A percentile compares a stretch with the other conserved stretches of the same genome.
phyloP scores from a whole-genome alignment of 116 monocot genomes.

The Trichopus zeylanicus region DNA sequence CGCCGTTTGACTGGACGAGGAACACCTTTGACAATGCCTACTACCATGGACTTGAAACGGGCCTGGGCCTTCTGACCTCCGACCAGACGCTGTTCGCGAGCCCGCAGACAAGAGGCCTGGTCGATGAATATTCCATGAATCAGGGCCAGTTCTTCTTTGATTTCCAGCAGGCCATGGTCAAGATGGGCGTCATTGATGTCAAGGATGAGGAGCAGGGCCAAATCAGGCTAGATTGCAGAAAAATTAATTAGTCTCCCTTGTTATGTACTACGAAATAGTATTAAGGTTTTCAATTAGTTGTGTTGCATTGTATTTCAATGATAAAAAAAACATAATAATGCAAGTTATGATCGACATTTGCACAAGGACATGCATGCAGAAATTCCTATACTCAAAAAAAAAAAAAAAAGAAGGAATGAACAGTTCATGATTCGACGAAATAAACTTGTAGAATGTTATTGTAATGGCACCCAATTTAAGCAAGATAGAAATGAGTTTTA shows the following conservation, averaged over 20 bases:
- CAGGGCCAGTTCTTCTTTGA: conserved; percentile 57
- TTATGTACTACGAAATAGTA: too few species aligned
- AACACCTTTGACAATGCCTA: conserved; percentile 57
- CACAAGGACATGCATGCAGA: too few species aligned
- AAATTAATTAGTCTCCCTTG: conserved; percentile 50
- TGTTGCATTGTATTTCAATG: too few species aligned
- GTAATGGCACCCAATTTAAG: too few species aligned
- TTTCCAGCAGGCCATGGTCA: conserved; percentile 64
- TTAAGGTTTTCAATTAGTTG: too few species aligned
- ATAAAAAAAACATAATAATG: too few species aligned
- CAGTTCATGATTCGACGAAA: too few species aligned
- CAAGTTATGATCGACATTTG: too few species aligned
- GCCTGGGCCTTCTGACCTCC: conserved; percentile 45
- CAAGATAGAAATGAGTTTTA: too few species aligned
- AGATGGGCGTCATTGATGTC: conserved; percentile 67
- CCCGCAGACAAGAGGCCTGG: conserved; percentile 31
- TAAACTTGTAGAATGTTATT: too few species aligned
- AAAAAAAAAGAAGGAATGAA: too few species aligned
- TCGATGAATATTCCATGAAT: conserved; percentile 48
- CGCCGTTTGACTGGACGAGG: conserved; percentile 39
- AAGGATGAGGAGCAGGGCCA: conserved; percentile 57
- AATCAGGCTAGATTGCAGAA: conserved; percentile 49
- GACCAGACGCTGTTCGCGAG: conserved; percentile 49
- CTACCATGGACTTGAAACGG: conserved; percentile 33
- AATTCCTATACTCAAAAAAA: too few species aligned